Base-by-base conservation (phyloP, 352 stramenopile genomes). In the Phytophthora ramorum region DNA sequence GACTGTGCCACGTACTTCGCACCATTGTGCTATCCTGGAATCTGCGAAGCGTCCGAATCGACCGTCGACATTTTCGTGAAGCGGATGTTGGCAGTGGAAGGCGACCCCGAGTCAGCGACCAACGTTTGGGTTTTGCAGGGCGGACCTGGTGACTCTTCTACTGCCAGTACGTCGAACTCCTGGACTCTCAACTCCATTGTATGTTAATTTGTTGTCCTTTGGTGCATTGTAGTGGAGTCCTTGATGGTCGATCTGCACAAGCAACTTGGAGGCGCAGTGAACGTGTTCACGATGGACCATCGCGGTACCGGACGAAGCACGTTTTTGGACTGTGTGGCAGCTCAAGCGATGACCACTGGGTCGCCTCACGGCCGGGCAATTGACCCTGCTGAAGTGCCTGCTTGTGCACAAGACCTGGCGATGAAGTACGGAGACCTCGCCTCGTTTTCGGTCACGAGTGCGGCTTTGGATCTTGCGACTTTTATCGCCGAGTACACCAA, bases 231-330 rank as follows among this genome's bases (percentile, higher is more conserved):
- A 40, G 34, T 82, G 76, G 76, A 82, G 34, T 71, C 59, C 1
- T 58, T 49, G n/a, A 82, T 85, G 76, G 7, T 66, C 4, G 54
- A 58, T 19, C 24, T 82, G 0, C 55, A 78, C 44, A 28, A 58
- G 4, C 20, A 59, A 38, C 48, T 78, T 2, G 41, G 50, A 14
- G 68, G 63, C 19, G 40, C 53, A 3, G 71, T 78, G 19, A 78
- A 82, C 22, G 51, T 85, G 7, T 85, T 82, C 59, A 85, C 76
- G 20, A 82, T 85, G 73, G 73, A 80, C 34, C 76, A 85, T 34
- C 76, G 76, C 8, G 75, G 75, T 17, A 83, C 75, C 0, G 78
- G 78, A 13, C 66, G 73, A 0, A 83, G 72, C 30, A 78, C 54
- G 1, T 41, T 56, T 22, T 40, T 87, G 1, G 48, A 76, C 35